Percentiles rank a stretch among this genome's conserved stretches.
Conservation (phyloP, 2,329 filamentous ascomycete genomes). For the Chrysosporium keratinophilum region DNA sequence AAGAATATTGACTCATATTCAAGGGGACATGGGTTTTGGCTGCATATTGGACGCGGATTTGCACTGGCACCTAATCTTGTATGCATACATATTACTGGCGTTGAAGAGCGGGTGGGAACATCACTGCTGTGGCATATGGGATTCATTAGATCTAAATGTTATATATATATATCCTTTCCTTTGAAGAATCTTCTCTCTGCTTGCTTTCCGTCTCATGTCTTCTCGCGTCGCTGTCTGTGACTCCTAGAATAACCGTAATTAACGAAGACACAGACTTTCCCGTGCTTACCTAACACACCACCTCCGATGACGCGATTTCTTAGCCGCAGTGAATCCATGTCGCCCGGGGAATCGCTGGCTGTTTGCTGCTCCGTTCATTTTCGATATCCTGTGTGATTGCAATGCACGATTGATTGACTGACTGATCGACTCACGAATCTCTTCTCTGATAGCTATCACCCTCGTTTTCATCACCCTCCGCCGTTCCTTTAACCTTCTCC, state of each 20-base stretch:
- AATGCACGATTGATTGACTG: background rate
- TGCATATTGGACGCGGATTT: background rate
- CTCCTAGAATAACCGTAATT: background rate
- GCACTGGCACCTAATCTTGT: background rate
- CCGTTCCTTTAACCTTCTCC: background rate
- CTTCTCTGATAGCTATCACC: background rate
- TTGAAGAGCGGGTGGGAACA: background rate
- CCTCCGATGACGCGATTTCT: conserved; percentile 6
- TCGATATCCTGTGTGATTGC: background rate
- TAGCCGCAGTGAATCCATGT: background rate
- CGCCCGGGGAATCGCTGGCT: conserved; percentile 1
- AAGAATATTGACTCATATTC: background rate
- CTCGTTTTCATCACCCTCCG: background rate
- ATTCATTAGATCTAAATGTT: background rate
- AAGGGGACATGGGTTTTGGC: background rate
- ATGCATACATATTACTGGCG: background rate
- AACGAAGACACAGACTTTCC: background rate
- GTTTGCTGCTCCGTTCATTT: background rate
- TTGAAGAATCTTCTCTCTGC: background rate
- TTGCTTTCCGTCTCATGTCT: background rate
- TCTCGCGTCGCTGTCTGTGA: background rate
- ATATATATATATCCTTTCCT: too few species aligned
- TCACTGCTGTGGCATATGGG: background rate
- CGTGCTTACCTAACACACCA: conserved; percentile 33
- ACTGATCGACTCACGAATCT: background rate